Evolutionary conservation across 2,329 filamentous ascomycete species (phyloP), one percentile per base, ranked within the genome.

Genomic region (Cucurbitaria berberidis): DNA sequence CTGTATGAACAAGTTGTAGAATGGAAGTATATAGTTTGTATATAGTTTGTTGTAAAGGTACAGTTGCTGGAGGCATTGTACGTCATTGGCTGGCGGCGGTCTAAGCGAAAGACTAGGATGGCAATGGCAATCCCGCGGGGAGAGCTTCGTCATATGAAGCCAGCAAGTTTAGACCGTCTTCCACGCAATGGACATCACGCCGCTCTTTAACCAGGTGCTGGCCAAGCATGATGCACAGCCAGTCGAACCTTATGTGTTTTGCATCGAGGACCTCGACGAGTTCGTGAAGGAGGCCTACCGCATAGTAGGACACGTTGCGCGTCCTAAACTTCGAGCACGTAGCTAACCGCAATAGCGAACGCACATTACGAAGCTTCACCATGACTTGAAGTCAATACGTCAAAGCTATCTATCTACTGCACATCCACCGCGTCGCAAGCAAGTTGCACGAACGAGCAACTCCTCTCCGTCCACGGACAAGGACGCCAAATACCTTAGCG

Each of bases 251-350:
- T 72, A 77, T 55, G 69, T 68, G 10, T 78, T 75, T 57, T 71
- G 72, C 53, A 66, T 75, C 45, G 70, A 71, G 41, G 67, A 69
- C 47, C 83, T 95, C 45, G 90, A 97, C 73, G 89, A 89, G 67
- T 99, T 98, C 72, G 80, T 98, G 29, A 92, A 93, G 71, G 93
- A 98, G 77, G 95, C 95, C 47, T 95, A 96, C 77, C 86, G 89
- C 72, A 97, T 98, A 75, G 93, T 96, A 79, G 68, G 83, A 75
- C 45, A 69, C 68, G 58, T 64, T 60, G 56, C 60, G 51, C 29
- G 39, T 41, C 47, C 46, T 45, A 32, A 22, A 41, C 50, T 49
- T 34, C 36, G 18, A 27, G 24, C 35, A 50, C 59, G 60, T 66
- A 73, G 60, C 67, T 68, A 53, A 66, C 52, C 24, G 41, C 16